These are phyloP conservation scores for Saxispiralis lemnorum DNA, from an alignment of 495 filamentous ascomycete genomes.

Conservation along the genomic window DNA sequence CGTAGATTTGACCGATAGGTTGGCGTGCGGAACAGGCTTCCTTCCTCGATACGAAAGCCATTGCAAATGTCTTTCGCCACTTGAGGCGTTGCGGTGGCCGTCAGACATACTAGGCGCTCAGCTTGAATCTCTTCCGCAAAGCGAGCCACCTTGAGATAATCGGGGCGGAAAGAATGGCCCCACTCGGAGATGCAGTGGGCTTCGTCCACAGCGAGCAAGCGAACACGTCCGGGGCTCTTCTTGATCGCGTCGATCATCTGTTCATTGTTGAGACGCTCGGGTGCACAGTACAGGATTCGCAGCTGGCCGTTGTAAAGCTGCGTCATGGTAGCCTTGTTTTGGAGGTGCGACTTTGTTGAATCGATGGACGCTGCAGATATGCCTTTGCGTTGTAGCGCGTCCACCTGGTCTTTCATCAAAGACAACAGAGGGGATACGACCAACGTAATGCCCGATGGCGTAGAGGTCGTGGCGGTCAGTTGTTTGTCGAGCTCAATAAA, in stretches of 20 bases:
- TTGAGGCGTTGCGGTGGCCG: slow-evolving; percentile 82
- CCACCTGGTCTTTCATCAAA: too few relatives aligned
- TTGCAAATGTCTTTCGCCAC: slow-evolving; percentile 81
- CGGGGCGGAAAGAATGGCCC: slow-evolving; percentile 94
- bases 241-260: slow-evolving; percentile 46
- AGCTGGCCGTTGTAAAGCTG: slow-evolving; percentile 38
- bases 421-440: too few relatives aligned
- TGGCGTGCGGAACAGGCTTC: slow-evolving; percentile 36
- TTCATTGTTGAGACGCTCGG: slow-evolving; percentile 83
- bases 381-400: too few relatives aligned
- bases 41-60: slow-evolving; percentile 58
- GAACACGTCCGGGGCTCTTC: slow-evolving; percentile 40
- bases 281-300: slow-evolving; percentile 81
- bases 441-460: too few relatives aligned
- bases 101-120: slow-evolving; percentile 66
- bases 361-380: too few relatives aligned
- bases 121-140: slow-evolving; percentile 39
- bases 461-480: too few relatives aligned
- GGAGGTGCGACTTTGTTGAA: too few relatives aligned
- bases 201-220: slow-evolving; percentile 71
- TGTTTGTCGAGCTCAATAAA: too few relatives aligned
- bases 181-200: slow-evolving; percentile 97
- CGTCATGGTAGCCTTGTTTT: too few relatives aligned
- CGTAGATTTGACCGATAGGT: slow-evolving; percentile 58
- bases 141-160: slow-evolving; percentile 69